Base-by-base conservation (phyloP, 352 stramenopile species). In the Phytopythium ostracodes region DNA sequence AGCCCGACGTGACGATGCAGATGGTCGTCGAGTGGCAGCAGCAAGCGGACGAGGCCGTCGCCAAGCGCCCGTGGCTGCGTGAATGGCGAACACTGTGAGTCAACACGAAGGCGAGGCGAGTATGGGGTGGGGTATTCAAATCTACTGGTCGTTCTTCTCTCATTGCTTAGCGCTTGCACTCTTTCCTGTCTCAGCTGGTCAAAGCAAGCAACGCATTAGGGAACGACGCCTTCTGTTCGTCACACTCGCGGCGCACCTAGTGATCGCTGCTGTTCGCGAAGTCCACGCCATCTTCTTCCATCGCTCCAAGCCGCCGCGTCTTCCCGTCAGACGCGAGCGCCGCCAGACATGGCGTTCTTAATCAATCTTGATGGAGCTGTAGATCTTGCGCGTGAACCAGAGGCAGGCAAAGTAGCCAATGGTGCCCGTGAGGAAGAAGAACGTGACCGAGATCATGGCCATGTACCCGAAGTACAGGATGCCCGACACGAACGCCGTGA, bases 401-500 rank as follows among this genome's bases (percentile, higher is more conserved):
- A 99, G 82, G 68, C 96, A 99, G 29, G 95, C 96, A 67, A 99
- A 98, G 76, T 98, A 98, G 52, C 98, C 98, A 53, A 98, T 93
- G 43, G 89, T 97, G 56, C 96, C 97, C 65, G 89, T 99, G 31
- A 99, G 84, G 71, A 99, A 96, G 74, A 99, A 98, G 70, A 99
- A 97, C 27, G 85, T 97, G 59, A 99, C 64, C 61, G 91, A 99
- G 56, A 98, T 96, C 76, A 99, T 96, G 65, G 81, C 86, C 97
- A 99, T 99, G 88, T 99, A 99, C 56, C 97, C 97, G 88, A 99
- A 99, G 87, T 99, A 99, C 49, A 99, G 78, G 62, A 99, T 72
- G 29, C 83, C 87, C 50, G 88, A 96, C 36, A 97, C 90, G 33
- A 96, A 89, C 54, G 88, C 84, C 56, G 96, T 97, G 63, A 99